These are phyloP conservation scores for Talaromyces marneffei DNA, from an alignment of 2,329 filamentous ascomycete genomes.

Conservation along the genomic window DNA sequence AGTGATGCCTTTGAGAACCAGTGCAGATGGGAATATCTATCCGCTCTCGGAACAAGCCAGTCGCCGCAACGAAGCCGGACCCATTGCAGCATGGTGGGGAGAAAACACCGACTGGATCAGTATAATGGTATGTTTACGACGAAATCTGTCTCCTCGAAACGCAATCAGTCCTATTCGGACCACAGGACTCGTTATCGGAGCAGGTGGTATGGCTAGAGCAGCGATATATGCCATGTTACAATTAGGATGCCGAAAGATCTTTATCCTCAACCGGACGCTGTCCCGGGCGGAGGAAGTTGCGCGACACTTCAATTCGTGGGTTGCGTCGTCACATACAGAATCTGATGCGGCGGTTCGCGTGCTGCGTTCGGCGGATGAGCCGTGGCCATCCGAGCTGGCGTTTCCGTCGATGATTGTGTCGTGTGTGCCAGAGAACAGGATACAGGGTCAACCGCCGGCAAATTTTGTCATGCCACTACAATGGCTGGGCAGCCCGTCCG, in stretches of 20 bases:
- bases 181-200: constrained; percentile 51
- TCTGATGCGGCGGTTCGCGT: constrained; percentile 43
- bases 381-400: constrained; percentile 60
- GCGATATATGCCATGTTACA: constrained; percentile 74
- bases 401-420: constrained; percentile 69
- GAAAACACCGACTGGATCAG: constrained; percentile 43
- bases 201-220: constrained; percentile 71
- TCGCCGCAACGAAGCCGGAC: constrained; percentile 38
- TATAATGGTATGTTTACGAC: constrained; percentile 38
- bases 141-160: constrained; percentile 44
- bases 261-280: constrained; percentile 65
- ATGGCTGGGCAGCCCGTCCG: constrained; percentile 68
- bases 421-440: constrained; percentile 66
- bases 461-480: constrained; percentile 63
- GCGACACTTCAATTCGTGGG: constrained; percentile 58
- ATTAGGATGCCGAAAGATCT: constrained; percentile 68
- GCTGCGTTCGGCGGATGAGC: constrained; percentile 51
- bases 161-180: constrained; percentile 46
- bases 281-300: constrained; percentile 63
- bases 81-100: constrained; percentile 39
- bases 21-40: constrained; percentile 32
- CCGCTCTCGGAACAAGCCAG: constrained; percentile 36
- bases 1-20: constrained; percentile 38
- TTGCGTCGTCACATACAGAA: constrained; percentile 33
- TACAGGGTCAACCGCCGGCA: constrained; percentile 58